Conservation (phyloP, 2,329 filamentous ascomycete genomes). For the Helotiales sp. region DNA sequence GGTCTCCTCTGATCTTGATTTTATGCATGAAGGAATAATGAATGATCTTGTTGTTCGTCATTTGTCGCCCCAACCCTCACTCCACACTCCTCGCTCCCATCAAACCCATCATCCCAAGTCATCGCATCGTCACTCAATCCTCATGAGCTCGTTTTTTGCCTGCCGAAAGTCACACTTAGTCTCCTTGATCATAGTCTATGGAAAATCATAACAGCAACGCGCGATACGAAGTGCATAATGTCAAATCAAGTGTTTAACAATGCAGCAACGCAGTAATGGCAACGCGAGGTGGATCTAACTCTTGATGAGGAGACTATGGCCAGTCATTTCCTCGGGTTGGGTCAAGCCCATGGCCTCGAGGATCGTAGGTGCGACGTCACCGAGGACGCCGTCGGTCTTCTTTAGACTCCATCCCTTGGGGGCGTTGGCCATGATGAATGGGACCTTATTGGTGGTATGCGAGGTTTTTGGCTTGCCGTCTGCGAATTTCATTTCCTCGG, state of each 20-base stretch:
- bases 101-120: slow-evolving; percentile 9
- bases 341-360: slow-evolving; percentile 89
- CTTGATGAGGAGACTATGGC: slow-evolving; percentile 82
- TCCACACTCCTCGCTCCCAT: background rate
- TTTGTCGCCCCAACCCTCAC: background rate
- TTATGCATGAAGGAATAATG: background rate
- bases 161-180: slow-evolving; percentile 32
- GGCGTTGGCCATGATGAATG: slow-evolving; percentile 97
- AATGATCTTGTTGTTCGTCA: background rate
- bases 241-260: slow-evolving; percentile 2
- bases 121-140: slow-evolving; percentile 27
- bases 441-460: slow-evolving; percentile 97
- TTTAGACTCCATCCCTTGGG: slow-evolving; percentile 87
- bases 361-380: slow-evolving; percentile 95
- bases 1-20: background rate
- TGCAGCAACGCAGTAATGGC: slow-evolving; percentile 8
- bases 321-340: slow-evolving; percentile 91
- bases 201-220: slow-evolving; percentile 6
- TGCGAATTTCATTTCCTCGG: slow-evolving; percentile 97
- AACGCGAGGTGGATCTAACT: slow-evolving; percentile 42
- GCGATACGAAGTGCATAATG: background rate
- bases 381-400: slow-evolving; percentile 80
- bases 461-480: slow-evolving; percentile 97
- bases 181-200: slow-evolving; percentile 12
- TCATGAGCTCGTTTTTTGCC: slow-evolving; percentile 42